Evolutionary conservation across 176 grass and related monocot species (phyloP), one percentile per base, ranked within the genome.

Genomic region (Thalia dealbata): DNA sequence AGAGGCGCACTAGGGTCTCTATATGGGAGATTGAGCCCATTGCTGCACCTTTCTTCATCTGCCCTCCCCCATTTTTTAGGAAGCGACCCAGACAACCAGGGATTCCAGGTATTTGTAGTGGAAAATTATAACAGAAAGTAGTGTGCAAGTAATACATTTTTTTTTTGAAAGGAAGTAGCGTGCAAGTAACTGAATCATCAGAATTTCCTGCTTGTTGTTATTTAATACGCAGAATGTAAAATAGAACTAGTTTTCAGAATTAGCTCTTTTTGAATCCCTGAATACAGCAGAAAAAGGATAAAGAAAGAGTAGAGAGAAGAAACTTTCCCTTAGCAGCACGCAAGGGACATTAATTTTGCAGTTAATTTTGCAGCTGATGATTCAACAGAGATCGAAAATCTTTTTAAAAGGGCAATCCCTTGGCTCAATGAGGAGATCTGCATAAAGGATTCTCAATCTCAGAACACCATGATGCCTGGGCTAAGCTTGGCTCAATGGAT

Each of bases 401-500:
- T 96, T 74, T 80, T 96, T 35, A 92, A 96, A 80, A 90, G 89
- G 69, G 81, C 93, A 74, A 90, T 88, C 89, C 93, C 93, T 62
- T 97, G 90, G 93, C 85, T 97, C 76, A 81, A 85, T 71, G 93
- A 92, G 58, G 89, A 97, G 75, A 85, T 92, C 79, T 84, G 85
- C 79, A 84, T 92, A 73, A 97, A 90, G 76, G 93, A 92, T 0
- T 69, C 87, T 69, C 89, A 92, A 56, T 90, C 73, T 67, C 93
- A 91, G 73, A 90, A 74, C 58, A 81, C 82, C 21, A 81, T 86
- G 63, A 84, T 90, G 79, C 87, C 93, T 60, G 89, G 89, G 28
- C 71, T 92, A 69, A 97, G 89, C 35, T 85, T 97, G 67, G 87
- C 88, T 62, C 93, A 97, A 65, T 97, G 93, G 93, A 97, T 97